Evolutionary conservation across 768 basidiomycete species (phyloP), one percentile per base, ranked within the genome.

Genomic region (Clathrus columnatus): DNA sequence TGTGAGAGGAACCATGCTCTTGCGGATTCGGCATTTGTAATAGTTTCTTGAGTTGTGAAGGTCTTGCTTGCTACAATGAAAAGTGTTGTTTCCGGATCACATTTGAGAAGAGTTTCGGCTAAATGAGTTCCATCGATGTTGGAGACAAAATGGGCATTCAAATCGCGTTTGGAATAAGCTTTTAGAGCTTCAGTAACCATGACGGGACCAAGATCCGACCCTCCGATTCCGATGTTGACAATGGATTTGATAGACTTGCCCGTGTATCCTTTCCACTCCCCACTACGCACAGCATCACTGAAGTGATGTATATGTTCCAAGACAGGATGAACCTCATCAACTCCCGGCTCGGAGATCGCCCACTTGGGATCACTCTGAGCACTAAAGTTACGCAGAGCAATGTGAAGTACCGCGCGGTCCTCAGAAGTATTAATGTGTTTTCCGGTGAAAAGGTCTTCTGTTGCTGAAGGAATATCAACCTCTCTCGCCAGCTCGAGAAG

Each of bases 41-140:
- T 97, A 17, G 95, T 98, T 77, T 99, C 96, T 73, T 99, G 95
- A 7, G 96, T 99, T 18, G 96, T 99, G 70, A 98, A 99, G 2
- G 96, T 98, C 80, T 99, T 98, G 69, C 83, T 85, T n/a, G 95
- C 95, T 64, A 98, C 86, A 73, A 98, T 95, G 78, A 98, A 98
- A 57, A 99, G 74, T 3, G 96, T 97, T 24, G 84, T 84, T 70
- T 98, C 93, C 1, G 91, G 87, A 69, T 98, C 78, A 71, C 88
- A 91, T 53, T 77, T 64, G 50, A 79, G 77, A 28, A 94, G 70
- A 0, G 84, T 88, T 75, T 99, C 96, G 4, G 91, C 89, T 58
- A 99, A 75, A 67, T 99, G 96, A 1, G 94, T 97, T 14, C 96
- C 96, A 65, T 99, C 96, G 71, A 99, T 93, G 76, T 99, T 98